A percentile compares a stretch with the other conserved stretches of the same genome.
phyloP scores from a whole-genome alignment of 176 grass and related monocot genomes.

The Musa beccarii region DNA sequence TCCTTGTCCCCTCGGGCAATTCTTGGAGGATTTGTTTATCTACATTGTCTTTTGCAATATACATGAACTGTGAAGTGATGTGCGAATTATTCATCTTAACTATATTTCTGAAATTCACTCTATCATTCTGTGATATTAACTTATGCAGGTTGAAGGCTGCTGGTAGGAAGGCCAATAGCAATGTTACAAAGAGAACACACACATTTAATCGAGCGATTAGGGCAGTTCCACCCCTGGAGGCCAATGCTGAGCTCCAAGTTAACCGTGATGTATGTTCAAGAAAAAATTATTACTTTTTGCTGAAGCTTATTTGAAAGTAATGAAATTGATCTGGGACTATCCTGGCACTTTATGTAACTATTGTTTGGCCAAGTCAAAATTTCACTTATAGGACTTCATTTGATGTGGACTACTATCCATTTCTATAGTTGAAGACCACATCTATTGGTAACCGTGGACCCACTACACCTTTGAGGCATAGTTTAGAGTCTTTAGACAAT shows the following conservation, averaged over 20 bases:
- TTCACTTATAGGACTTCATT: too few relatives aligned
- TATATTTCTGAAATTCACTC: neutral
- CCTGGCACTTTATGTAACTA: neutral
- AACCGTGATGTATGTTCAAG: conserved; percentile 6
- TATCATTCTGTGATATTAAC: neutral
- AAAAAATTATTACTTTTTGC: too few relatives aligned
- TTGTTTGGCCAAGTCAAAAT: neutral
- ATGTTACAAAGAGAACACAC: neutral
- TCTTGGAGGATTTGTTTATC: neutral
- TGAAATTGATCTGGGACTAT: neutral
- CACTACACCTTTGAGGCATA: too few relatives aligned
- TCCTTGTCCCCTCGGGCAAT: neutral
- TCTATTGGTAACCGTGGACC: too few relatives aligned
- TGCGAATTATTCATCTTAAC: neutral
- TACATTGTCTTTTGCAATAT: neutral
- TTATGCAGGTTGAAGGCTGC: conserved; percentile 1
- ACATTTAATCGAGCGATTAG: neutral
- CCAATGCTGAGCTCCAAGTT: conserved; percentile 13
- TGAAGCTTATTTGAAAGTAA: neutral
- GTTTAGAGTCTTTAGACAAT: too few relatives aligned
- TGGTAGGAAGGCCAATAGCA: neutral
- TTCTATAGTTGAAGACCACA: too few relatives aligned
- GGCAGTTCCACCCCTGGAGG: conserved; percentile 6
- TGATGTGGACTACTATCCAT: too few relatives aligned
- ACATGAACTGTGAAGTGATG: neutral